Evolutionary conservation across 768 basidiomycete species (phyloP), one percentile per base, ranked within the genome.

Genomic region (Hygrophoropsis aurantiaca): DNA sequence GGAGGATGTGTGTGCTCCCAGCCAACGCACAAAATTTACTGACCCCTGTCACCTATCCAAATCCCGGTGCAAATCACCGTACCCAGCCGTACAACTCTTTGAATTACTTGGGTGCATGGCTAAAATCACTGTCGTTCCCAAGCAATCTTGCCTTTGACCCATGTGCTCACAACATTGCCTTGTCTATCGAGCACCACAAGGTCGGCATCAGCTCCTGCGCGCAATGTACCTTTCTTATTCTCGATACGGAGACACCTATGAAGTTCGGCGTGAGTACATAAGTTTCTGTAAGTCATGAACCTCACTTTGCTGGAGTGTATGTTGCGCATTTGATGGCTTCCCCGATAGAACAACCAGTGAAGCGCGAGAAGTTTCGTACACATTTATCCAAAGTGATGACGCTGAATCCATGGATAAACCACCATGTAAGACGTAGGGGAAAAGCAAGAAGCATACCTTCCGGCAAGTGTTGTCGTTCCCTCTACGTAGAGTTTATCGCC

Each of bases 281-380:
- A 3, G 13, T 16, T 30, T 26, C 18, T 13, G 8, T 35, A 32
- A 39, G 16, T 24, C 37, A 32, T 45, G 24, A 26, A 2, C 59
- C 80, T 47, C 55, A 87, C 81, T 78, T 85, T 3, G 93, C 92
- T 13, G 92, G 90, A 57, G 90, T 90, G 58, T 77, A 82, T 2
- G 92, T 94, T 34, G 86, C 90, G 59, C 90, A 93, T 47, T 82
- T 82, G 66, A 95, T 85, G 19, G 92, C 87, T 65, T 92, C 80
- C 20, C 85, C 82, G 20, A 95, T 71, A 32, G 90, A 82, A 59
- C 89, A 89, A 5, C 86, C 87, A 1, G 92, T 90, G 65, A 91
- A 95, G 23, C 76, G 72, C 21, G 85, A 78, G 57, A 94, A 86
- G 66, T 94, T 95, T 45, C 86, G 82, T 34, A 94, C 81, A 59